Percentiles rank a stretch among this genome's conserved stretches.
Evolutionary conservation across 257 asterid genomes (phyloP).

Genomic region (Coffea eugenioides): DNA sequence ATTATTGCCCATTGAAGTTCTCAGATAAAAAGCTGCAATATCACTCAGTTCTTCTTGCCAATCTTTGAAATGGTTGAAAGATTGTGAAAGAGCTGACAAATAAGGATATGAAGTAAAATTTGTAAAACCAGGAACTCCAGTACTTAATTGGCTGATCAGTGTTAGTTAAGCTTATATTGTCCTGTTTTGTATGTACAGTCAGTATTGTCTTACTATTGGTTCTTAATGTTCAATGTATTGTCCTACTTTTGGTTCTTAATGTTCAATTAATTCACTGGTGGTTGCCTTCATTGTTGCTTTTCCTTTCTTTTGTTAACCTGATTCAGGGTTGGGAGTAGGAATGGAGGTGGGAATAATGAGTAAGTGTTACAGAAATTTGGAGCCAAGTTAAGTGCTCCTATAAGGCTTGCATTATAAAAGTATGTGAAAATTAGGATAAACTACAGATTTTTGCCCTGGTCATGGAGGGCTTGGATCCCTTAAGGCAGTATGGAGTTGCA

Average conservation of each 20-base stretch:
- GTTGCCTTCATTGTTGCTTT: not conserved
- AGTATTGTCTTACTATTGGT: not conserved
- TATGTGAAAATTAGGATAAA: not conserved
- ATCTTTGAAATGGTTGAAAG: not conserved
- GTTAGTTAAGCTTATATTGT: too few species aligned
- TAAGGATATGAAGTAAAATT: too few species aligned
- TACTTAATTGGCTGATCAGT: not conserved
- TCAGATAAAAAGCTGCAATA: not conserved
- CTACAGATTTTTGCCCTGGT: not conserved
- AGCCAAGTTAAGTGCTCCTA: not conserved
- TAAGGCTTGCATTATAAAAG: not conserved
- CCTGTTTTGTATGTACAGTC: not conserved
- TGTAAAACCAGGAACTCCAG: not conserved
- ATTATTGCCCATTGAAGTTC: too few species aligned
- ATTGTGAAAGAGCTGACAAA: not conserved
- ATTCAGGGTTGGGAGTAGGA: not conserved
- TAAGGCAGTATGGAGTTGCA: too few species aligned
- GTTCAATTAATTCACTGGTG: not conserved
- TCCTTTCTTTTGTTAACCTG: not conserved
- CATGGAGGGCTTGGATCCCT: not conserved
- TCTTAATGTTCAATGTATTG: not conserved
- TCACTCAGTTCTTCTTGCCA: not conserved
- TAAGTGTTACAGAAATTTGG: not conserved
- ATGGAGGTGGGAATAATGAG: not conserved
- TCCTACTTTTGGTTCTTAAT: not conserved